Base-by-base conservation (phyloP, 1,139 yeast genomes). In the Yamadazyma oceani region DNA sequence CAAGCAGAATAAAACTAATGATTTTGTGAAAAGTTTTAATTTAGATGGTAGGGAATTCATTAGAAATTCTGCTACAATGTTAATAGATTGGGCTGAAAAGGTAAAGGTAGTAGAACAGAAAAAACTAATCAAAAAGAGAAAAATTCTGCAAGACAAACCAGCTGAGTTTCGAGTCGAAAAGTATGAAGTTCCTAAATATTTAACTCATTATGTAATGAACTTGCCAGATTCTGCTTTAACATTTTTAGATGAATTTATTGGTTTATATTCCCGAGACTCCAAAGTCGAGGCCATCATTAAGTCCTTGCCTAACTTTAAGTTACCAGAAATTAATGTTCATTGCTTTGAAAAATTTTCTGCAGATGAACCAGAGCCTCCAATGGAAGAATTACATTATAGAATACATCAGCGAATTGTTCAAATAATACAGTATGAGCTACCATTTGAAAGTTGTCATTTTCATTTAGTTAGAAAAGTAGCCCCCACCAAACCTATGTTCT, bases 401-500 rank as follows among this genome's bases (percentile, higher is more conserved):
- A 76, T 90, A 11, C 82, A 82, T 45, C 53, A 58, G 9, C 77
- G 82, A 41, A 75, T 92, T 16, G 62, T 74, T n/a, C 57, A 67
- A 1, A 64, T 79, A 19, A 63, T 92, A 46, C 68, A 73, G 2
- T 70, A 50, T 51, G 68, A 75, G 1, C 62, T 81, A 13, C 65
- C 80, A 2, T 59, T 73, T 16, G 69, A 68, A 5, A 54, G 63
- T 0, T 65, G 85, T 31, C 55, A 63, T 1, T 85, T 89, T 60
- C 97, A 90, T 55, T 66, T 84, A 48, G 98, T 94, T 11, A 78
- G 98, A 54, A 82, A 82, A 57, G 98, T 94, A 11, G 92, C 98
- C 0, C 98, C 98, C 2, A 88, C 97, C 2, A 94, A 92, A 58
- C 92, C 92, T 24, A 92, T 92, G 98, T 90, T 79, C 57, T 89